phyloP scores from a whole-genome alignment of 805 yeast genomes.

The Candida pseudoglaebosa region DNA sequence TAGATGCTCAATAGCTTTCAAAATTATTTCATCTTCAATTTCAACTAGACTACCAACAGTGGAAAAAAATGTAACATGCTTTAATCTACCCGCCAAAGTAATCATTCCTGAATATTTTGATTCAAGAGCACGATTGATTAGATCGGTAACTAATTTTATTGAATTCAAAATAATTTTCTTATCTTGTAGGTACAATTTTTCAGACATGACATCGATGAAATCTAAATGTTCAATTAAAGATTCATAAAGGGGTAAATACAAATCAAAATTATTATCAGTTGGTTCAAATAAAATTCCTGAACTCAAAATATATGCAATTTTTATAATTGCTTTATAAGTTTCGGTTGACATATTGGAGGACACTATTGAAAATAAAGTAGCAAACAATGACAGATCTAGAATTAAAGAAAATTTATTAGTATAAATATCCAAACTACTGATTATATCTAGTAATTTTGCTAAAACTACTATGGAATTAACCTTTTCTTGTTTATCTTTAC shows the following conservation, averaged over 20 bases:
- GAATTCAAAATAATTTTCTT: constrained; percentile 40
- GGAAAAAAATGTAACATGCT: constrained; percentile 44
- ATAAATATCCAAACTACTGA: constrained; percentile 37
- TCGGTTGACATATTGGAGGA: constrained; percentile 40
- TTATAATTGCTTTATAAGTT: constrained; percentile 43
- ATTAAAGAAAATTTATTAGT: constrained; percentile 28
- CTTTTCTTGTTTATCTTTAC: constrained; percentile 46
- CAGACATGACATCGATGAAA: constrained; percentile 39
- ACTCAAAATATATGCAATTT: constrained; percentile 38
- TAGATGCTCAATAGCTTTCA: constrained; percentile 27
- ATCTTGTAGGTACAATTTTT: constrained; percentile 41
- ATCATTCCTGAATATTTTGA: constrained; percentile 41
- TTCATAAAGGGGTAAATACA: constrained; percentile 34
- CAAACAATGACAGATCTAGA: constrained; percentile 39
- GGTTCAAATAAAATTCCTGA: constrained; percentile 42
- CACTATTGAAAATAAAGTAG: constrained; percentile 39
- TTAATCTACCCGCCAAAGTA: constrained; percentile 43
- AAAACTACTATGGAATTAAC: constrained; percentile 52
- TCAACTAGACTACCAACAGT: constrained; percentile 39
- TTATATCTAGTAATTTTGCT: constrained; percentile 47
- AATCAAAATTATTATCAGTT: constrained; percentile 30
- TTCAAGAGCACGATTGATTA: constrained; percentile 40
- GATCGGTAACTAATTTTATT: constrained; percentile 43
- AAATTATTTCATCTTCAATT: constrained; percentile 31
- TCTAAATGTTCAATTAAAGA: constrained; percentile 36